phyloP scores from a whole-genome alignment of 2,329 filamentous ascomycete species.

The Beauveria pseudobassiana region DNA sequence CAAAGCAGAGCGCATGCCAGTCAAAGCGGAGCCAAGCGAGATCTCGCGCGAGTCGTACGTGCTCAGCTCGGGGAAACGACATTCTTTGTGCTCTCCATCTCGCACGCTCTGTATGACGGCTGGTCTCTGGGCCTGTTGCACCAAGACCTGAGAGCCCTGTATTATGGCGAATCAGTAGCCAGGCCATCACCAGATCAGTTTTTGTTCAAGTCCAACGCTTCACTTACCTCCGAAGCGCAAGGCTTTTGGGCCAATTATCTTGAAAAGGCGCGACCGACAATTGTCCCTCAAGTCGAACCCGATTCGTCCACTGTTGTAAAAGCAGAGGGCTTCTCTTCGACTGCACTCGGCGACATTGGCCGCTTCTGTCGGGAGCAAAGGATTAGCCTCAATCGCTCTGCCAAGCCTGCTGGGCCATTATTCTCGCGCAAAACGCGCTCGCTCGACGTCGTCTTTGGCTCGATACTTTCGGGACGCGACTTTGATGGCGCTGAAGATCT shows the following conservation, averaged over 20 bases:
- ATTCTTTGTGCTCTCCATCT: conserved; percentile 60
- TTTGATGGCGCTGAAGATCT: conserved; percentile 58
- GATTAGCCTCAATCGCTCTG: conserved; percentile 72
- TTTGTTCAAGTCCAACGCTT: conserved; percentile 29
- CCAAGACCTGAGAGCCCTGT: conserved; percentile 59
- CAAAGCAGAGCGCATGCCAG: conserved; percentile 17
- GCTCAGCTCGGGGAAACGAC: conserved; percentile 23
- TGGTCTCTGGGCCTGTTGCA: conserved; percentile 74
- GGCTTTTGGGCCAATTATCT: conserved; percentile 69
- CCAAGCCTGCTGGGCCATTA: conserved; percentile 67
- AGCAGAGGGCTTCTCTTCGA: conserved; percentile 15
- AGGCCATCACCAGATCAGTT: conserved; percentile 45
- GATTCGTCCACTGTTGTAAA: neutral
- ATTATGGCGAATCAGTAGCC: conserved; percentile 34
- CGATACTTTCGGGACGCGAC: conserved; percentile 79
- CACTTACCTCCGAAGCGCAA: conserved; percentile 16
- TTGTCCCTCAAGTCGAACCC: conserved; percentile 17
- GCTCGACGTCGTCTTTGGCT: conserved; percentile 74
- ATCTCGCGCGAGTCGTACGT: conserved; percentile 44
- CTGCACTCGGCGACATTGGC: conserved; percentile 20
- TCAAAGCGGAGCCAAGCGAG: conserved; percentile 27
- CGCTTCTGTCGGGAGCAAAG: conserved; percentile 57
- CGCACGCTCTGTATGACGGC: conserved; percentile 86
- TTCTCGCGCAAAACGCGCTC: conserved; percentile 56
- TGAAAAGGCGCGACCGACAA: conserved; percentile 36